phyloP scores from a whole-genome alignment of 208 protist genomes.

The Leishmania lainsoni region DNA sequence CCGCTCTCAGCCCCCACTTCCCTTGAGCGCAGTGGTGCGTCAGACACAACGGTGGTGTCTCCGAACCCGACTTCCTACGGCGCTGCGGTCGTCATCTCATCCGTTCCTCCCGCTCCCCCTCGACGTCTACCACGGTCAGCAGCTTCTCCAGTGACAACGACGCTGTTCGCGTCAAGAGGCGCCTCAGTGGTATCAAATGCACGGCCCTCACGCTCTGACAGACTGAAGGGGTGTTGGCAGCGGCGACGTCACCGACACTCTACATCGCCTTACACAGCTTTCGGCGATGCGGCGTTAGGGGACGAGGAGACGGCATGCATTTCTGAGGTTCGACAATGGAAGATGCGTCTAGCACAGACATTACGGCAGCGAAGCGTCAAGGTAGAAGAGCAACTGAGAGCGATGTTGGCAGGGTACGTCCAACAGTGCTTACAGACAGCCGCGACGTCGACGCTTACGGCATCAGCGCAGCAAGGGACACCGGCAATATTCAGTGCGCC shows the following conservation, averaged over 20 bases:
- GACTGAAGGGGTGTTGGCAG: neutral
- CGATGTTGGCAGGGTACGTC: constrained; percentile 1
- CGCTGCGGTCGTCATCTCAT: neutral
- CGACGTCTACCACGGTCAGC: neutral
- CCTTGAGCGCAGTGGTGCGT: too few species aligned
- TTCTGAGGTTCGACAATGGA: constrained; percentile 7
- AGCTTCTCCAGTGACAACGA: neutral
- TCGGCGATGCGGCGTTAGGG: neutral
- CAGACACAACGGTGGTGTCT: neutral
- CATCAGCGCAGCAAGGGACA: neutral
- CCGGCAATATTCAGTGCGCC: neutral
- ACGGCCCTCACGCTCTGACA: neutral
- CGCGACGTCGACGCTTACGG: neutral
- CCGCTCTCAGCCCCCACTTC: neutral
- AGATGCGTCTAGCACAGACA: neutral
- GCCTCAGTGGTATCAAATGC: neutral
- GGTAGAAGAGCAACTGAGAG: constrained; percentile 2
- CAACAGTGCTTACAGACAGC: neutral
- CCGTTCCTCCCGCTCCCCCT: neutral
- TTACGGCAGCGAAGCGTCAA: constrained; percentile 1
- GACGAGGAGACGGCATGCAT: neutral
- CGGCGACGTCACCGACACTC: neutral
- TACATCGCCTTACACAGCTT: neutral
- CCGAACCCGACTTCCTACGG: neutral
- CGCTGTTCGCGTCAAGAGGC: neutral